Base-by-base conservation (phyloP, 257 asterid genomes). In the Scutellaria galericulata region DNA sequence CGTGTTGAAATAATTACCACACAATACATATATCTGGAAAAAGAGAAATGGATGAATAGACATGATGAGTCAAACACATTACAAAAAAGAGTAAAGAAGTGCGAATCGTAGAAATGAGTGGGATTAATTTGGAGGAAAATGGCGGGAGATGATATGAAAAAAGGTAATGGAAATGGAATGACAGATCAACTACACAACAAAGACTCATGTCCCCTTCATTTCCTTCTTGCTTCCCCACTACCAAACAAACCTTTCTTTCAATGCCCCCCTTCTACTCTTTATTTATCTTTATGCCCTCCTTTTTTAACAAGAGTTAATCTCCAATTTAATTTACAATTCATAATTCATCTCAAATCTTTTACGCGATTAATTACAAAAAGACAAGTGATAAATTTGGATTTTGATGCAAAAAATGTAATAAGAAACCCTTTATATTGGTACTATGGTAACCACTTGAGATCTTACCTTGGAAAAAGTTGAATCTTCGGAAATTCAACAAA, bases 161-260 rank as follows among this genome's bases (percentile, higher is more conserved):
- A 66, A 71, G 63, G 63, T 7, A 39, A 22, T 61, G 76, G 79
- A 82, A 75, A 66, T 81, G 75, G 75, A 82, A 77, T 18, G 18
- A 18, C 18, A 18, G 18, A 18, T 18, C 18, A 0, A 18, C 18
- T 18, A 18, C 18, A 18, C 18, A 81, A 14, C 8, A 7, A 7
- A 18, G 63, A 15, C 44, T 39, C 44, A 10, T 50, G 82, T 75
- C 76, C 80, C 78, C 81, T 69, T 27, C 58, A n/a, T 48, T 31
- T 10, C 74, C 55, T 11, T 68, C 76, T 62, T 83, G 86, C 75
- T 65, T 75, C 84, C 82, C 69, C 82, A 72, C 86, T 73, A 67
- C 50, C 77, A 77, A 57, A 77, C 90, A 74, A 37, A 9, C 4
- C 39, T 66, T 22, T 59, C 22, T 51, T 45, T 50, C 63, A 9